phyloP scores from a whole-genome alignment of 2,329 filamentous ascomycete species.

The Biscogniauxia mediterranea region DNA sequence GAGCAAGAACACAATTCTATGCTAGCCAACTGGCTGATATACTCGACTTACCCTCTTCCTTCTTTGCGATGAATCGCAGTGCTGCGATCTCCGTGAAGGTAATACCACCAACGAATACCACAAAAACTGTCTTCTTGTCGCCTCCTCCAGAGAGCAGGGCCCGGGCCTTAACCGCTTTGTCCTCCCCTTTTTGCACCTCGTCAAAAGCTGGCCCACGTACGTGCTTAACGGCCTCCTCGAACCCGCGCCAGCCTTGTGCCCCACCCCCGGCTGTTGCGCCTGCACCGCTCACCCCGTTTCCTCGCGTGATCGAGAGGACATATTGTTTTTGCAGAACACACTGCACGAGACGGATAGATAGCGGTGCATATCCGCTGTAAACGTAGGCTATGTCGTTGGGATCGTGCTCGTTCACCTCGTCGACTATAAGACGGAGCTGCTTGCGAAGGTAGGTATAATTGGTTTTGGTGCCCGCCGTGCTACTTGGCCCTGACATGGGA shows the following conservation, averaged over 20 bases:
- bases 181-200: slow-evolving; percentile 85
- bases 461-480: slow-evolving; percentile 66
- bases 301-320: slow-evolving; percentile 67
- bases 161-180: slow-evolving; percentile 85
- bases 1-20: slow-evolving; percentile 4
- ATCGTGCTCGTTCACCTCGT: slow-evolving; percentile 93
- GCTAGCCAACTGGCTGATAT: slow-evolving; percentile 4
- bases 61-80: slow-evolving; percentile 80
- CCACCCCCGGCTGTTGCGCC: slow-evolving; percentile 52
- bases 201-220: slow-evolving; percentile 88
- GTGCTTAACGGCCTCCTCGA: slow-evolving; percentile 88
- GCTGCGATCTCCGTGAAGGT: slow-evolving; percentile 96
- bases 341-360: slow-evolving; percentile 88
- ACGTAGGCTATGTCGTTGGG: slow-evolving; percentile 97
- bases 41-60: slow-evolving; percentile 64
- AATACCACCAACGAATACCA: slow-evolving; percentile 97
- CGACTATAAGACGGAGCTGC: slow-evolving; percentile 82
- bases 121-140: slow-evolving; percentile 80
- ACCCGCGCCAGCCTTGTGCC: slow-evolving; percentile 84
- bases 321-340: slow-evolving; percentile 90
- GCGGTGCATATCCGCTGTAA: slow-evolving; percentile 92
- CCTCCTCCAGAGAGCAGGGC: slow-evolving; percentile 75
- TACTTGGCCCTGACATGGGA: slow-evolving; percentile 63
- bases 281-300: slow-evolving; percentile 50
- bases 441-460: slow-evolving; percentile 90